These are phyloP conservation scores for Prunus yedoensis DNA, from an alignment of 331 rosid genomes.

Conservation along the genomic window DNA sequence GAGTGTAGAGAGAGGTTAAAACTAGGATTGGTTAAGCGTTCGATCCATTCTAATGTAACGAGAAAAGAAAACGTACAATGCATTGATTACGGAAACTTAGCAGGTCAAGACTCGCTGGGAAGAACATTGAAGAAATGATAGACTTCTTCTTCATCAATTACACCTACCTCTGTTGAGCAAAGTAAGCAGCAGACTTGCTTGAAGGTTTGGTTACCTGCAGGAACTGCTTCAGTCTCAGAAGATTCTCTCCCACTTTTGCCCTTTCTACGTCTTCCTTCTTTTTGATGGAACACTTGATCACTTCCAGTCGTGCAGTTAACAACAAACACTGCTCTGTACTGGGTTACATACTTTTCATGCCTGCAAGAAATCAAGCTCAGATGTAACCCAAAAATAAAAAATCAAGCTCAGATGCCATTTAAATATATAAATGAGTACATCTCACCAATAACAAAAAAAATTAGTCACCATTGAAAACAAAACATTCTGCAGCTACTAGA, in stretches of 20 bases:
- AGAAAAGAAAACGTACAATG: not conserved
- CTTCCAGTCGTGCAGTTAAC: slow-evolving; percentile 38
- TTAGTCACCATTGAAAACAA: not conserved
- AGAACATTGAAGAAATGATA: slow-evolving; percentile 81
- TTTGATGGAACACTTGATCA: slow-evolving; percentile 9
- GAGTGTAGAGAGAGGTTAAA: not conserved
- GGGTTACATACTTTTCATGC: slow-evolving; percentile 45
- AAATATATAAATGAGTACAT: not conserved
- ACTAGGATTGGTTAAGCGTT: not conserved
- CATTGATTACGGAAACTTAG: slow-evolving; percentile 10
- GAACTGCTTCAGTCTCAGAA: slow-evolving; percentile 13
- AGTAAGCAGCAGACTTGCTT: slow-evolving; percentile 37
- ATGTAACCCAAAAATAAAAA: not conserved
- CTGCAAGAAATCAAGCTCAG: slow-evolving; percentile 24
- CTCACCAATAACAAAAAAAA: not conserved
- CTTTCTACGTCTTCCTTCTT: slow-evolving; percentile 8
- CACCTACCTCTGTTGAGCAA: slow-evolving; percentile 44
- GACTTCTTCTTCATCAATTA: slow-evolving; percentile 57
- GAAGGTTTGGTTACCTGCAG: slow-evolving; percentile 21
- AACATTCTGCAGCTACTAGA: not conserved
- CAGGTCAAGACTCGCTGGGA: slow-evolving; percentile 59
- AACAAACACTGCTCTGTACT: slow-evolving; percentile 44
- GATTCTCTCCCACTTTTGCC: slow-evolving; percentile 30
- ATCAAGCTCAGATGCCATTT: not conserved
- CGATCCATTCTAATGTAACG: not conserved